These are phyloP conservation scores for Abelmoschus esculentus DNA, from an alignment of 345 rosid species.

Conservation along the genomic window DNA sequence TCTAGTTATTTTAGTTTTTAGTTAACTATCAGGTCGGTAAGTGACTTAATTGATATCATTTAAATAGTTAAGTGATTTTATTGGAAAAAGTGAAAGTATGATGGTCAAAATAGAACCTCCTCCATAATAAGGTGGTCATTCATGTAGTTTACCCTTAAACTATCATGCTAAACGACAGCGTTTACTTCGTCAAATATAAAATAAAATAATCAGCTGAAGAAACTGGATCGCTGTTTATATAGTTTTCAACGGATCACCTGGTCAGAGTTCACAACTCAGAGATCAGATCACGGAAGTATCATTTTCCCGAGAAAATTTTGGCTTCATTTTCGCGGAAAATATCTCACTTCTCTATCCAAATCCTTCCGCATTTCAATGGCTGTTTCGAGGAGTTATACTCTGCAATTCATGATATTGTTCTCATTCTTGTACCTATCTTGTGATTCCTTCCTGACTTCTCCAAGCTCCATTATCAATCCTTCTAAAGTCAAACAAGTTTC, in stretches of 20 bases:
- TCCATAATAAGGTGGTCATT: too few species aligned
- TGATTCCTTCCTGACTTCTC: conserved; percentile 39
- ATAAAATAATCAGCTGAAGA: too few species aligned
- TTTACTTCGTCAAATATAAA: neutral
- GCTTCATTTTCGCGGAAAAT: conserved; percentile 12
- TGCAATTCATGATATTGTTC: conserved; percentile 23
- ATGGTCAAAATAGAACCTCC: too few species aligned
- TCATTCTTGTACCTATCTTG: conserved; percentile 29
- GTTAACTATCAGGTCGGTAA: too few species aligned
- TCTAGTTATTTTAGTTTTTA: too few species aligned
- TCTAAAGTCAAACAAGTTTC: conserved; percentile 81
- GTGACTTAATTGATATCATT: too few species aligned
- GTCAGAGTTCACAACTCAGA: neutral
- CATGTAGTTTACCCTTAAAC: too few species aligned
- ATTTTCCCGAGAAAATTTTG: conserved; percentile 4
- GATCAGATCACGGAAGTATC: neutral
- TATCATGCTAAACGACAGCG: neutral
- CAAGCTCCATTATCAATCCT: conserved; percentile 67
- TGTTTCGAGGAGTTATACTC: conserved; percentile 9
- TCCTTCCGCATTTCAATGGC: conserved; percentile 12
- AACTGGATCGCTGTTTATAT: neutral
- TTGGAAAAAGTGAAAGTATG: too few species aligned
- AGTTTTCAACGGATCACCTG: neutral
- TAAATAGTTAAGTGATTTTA: too few species aligned
- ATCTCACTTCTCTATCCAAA: conserved; percentile 8